Base-by-base conservation (phyloP, 805 yeast species). In the Metschnikowia koreensis region DNA sequence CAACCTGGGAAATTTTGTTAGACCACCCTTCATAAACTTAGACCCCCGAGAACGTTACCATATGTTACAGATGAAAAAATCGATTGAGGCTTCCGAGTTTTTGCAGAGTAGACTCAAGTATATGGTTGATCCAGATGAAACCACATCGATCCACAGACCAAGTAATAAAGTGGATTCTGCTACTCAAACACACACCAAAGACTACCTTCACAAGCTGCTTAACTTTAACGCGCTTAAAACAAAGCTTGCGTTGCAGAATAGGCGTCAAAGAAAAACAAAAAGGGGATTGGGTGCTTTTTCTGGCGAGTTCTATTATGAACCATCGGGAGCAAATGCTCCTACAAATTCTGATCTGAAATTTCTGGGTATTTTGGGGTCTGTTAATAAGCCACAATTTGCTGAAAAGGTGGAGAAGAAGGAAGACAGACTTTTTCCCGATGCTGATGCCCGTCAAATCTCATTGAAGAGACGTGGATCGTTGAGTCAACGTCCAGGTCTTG, bases 1-100 rank as follows among this genome's bases (percentile, higher is more conserved):
- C 51, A 66, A 61, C 7, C 33, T n/a, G 9, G 78, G 78, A 10
- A 67, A 71, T 41, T 55, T 71, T 45, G 73, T 69, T 3, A 62
- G 79, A 43, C 79, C 79, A 0, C 77, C 79, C 6, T 72, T 75
- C 55, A 74, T 75, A 39, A 73, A 71, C 43, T 63, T 74, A 43
- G 78, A 73, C 51, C 79, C 79, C 1, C 53, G 70, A 36, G 79
- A 75, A 54, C 60, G 79, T 28, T 71, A 75, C 53, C 73, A 72
- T 12, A 62, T 75, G 50, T 58, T 74, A 31, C 77, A 73, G 55
- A 56, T 74, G 44, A 75, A 74, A 49, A 63, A 65, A 53, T 65
- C 75, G 2, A 60, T 74, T 9, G 72, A 74, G 51, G 69, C 71
- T 5, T 64, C 75, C 0, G 68, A 69, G 39, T 60, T 64, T 7